Base-by-base conservation (phyloP, 2,329 filamentous ascomycete genomes). In the Triangularia verruculosa region DNA sequence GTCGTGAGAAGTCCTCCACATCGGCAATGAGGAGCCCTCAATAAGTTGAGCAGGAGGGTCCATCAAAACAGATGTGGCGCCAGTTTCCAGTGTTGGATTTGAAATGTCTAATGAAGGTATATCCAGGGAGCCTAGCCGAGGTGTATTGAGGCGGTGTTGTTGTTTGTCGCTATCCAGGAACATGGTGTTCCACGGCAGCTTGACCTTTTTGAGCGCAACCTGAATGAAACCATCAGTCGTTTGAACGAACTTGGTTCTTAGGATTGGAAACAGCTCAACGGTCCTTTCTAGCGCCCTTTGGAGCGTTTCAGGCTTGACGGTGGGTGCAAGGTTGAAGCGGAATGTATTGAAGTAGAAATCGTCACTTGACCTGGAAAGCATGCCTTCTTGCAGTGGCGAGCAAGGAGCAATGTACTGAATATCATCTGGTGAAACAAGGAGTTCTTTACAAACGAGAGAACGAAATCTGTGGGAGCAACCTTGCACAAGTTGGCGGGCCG, bases 301-400 rank as follows among this genome's bases (percentile, higher is more conserved):
- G 1, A 97, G 72, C 22, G 68, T 77, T 64, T 0, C 80, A 39
- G n/a, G 56, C 6, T 86, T 80, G 4, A 85, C 72, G 0, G 73
- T 65, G 0, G 74, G 62, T 0, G 74, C 62, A 0, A 96, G 74
- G 0, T 78, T 69, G 52, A 94, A 86, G 0, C 76, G 76, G 71
- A 97, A 96, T 0, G 82, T 80, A 62, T 93, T 93, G 74, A 94
- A 96, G 72, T 97, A 97, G 0, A 89, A 77, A 17, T 79, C 86
- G 9, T 86, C 72, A 0, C 76, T 83, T 2, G 39, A 47, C 8
- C 51, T 22, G 5, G 89, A 89, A 57, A 97, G 86, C 79, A 97
- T 94, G 0, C 93, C 93, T 73, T 94, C 87, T 71, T 97, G 93
- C 0, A 97, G 78, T 0, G 93, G 85, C 0, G 93, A 96, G 72